phyloP scores from a whole-genome alignment of 164 flowering plant genomes.

The Berberis thunbergii region DNA sequence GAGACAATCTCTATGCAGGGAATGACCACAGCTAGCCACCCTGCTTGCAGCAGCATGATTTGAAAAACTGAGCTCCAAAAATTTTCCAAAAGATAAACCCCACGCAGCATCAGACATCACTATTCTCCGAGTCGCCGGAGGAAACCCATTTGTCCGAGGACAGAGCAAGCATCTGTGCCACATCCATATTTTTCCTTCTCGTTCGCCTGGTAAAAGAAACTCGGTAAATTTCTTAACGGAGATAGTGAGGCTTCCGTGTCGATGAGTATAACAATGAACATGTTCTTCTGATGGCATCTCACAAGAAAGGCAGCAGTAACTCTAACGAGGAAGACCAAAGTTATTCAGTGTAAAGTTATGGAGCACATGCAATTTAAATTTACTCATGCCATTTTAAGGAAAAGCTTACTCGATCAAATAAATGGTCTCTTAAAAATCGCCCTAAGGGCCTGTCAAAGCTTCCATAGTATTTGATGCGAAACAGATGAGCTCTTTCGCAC shows the following conservation, averaged over 20 bases:
- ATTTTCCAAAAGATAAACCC: constrained; percentile 98
- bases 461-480: constrained; percentile 94
- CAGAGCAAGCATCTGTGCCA: constrained; percentile 95
- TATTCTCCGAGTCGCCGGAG: constrained; percentile 87
- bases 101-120: constrained; percentile 99
- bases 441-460: constrained; percentile 94
- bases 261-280: constrained; percentile 94
- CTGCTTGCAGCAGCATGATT: constrained; percentile 99
- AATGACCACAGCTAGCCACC: constrained; percentile 99
- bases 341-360: not conserved
- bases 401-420: constrained; percentile 73
- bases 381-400: not conserved
- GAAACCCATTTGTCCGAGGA: constrained; percentile 71
- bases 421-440: constrained; percentile 73
- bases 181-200: constrained; percentile 98
- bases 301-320: constrained; percentile 67
- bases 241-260: constrained; percentile 92
- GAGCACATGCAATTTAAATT: not conserved
- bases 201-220: constrained; percentile 67
- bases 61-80: constrained; percentile 98
- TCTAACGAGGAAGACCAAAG: constrained; percentile 29
- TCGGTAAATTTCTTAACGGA: constrained; percentile 85
- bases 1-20: constrained; percentile 95
- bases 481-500: constrained; percentile 85
- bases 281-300: constrained; percentile 97